These are phyloP conservation scores for Yamadazyma tumulicola DNA, from an alignment of 805 yeast species.

Conservation along the genomic window DNA sequence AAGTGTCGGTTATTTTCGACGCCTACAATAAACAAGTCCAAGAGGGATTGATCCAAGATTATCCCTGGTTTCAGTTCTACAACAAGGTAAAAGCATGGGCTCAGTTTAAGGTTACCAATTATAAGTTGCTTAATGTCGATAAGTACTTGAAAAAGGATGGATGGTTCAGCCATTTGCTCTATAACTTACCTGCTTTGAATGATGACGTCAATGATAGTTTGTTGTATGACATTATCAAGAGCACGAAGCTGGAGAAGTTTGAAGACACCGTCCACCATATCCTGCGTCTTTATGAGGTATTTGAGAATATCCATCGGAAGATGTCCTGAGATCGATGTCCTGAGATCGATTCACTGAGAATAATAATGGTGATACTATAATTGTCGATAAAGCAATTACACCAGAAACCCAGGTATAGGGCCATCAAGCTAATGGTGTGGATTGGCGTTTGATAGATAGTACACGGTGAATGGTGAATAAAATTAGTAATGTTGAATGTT, in stretches of 20 bases:
- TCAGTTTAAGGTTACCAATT: conserved; percentile 51
- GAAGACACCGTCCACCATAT: conserved; percentile 21
- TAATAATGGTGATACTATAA: no score
- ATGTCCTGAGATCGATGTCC: no score
- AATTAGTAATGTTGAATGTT: no score
- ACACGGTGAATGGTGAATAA: no score
- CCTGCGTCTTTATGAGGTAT: conserved; percentile 21
- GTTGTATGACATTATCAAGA: conserved; percentile 8
- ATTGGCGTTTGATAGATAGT: no score
- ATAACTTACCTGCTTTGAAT: conserved; percentile 8
- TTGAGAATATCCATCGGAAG: conserved; percentile 15
- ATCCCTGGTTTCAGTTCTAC: conserved; percentile 70
- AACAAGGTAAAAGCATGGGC: conserved; percentile 59
- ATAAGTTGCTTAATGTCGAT: conserved; percentile 43
- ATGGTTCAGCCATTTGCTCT: conserved; percentile 9
- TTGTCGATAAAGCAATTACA: no score
- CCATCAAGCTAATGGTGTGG: no score
- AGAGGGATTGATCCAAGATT: conserved; percentile 54
- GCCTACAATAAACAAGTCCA: conserved; percentile 44
- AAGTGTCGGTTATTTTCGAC: conserved; percentile 45
- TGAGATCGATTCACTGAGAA: no score
- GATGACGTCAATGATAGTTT: conserved; percentile 19
- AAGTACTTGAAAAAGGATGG: conserved; percentile 18
- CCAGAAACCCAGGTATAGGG: no score
- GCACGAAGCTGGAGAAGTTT: conserved; percentile 12